These are phyloP conservation scores for Desmodesmus armatus DNA, from an alignment of 139 green algal species.

Conservation along the genomic window DNA sequence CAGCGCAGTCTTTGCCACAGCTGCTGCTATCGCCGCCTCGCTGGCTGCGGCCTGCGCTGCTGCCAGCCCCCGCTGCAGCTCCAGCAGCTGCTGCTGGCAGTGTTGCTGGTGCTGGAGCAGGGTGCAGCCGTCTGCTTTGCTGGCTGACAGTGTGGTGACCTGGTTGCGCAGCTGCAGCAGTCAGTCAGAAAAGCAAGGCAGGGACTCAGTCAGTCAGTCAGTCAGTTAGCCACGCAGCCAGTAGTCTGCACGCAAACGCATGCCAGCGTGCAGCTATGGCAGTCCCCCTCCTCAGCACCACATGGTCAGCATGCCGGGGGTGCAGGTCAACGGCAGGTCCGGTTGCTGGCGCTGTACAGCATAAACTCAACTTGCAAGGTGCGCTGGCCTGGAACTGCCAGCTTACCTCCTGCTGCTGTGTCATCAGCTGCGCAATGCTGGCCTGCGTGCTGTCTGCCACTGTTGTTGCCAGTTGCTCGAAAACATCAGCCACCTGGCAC, in stretches of 20 bases:
- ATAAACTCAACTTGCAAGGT: too few species aligned
- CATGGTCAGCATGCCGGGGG: too few species aligned
- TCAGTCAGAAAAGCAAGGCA: too few species aligned
- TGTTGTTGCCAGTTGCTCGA: conserved; percentile 22
- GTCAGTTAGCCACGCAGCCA: too few species aligned
- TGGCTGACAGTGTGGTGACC: background rate
- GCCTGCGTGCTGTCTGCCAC: conserved; percentile 1
- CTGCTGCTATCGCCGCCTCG: background rate
- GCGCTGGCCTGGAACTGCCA: too few species aligned
- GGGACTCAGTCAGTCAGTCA: too few species aligned
- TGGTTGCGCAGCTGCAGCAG: background rate
- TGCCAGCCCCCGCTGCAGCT: background rate
- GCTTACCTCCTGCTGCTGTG: conserved; percentile 12
- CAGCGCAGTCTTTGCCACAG: background rate
- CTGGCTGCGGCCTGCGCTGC: background rate
- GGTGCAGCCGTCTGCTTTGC: background rate
- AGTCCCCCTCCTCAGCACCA: too few species aligned
- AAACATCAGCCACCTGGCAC: conserved; percentile 22
- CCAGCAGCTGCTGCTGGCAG: conserved; percentile 16
- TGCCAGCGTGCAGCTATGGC: too few species aligned
- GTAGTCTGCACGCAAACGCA: too few species aligned
- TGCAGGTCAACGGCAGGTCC: too few species aligned
- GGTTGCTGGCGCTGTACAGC: too few species aligned
- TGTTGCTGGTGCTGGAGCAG: conserved; percentile 32
- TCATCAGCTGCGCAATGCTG: conserved; percentile 4